phyloP scores from a whole-genome alignment of 441 rosid species.

The Pelargonium fulgidum region DNA sequence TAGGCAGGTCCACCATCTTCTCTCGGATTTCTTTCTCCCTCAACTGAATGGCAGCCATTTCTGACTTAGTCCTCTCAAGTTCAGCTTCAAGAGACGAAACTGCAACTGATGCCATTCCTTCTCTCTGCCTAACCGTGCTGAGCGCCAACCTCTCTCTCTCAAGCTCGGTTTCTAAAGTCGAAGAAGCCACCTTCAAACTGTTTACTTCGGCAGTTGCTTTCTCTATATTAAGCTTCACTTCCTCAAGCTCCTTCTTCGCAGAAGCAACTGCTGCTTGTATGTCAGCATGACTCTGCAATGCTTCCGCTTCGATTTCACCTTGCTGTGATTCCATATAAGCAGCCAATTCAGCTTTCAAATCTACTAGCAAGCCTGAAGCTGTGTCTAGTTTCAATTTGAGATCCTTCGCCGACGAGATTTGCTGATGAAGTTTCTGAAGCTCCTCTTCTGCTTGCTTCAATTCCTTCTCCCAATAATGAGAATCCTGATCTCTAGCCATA shows the following conservation, averaged over 20 bases:
- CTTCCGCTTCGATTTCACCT: constrained; percentile 23
- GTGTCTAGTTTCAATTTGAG: constrained; percentile 63
- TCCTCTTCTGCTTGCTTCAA: constrained; percentile 82
- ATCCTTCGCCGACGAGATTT: constrained; percentile 63
- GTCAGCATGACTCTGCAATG: constrained; percentile 39
- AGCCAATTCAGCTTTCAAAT: constrained; percentile 72
- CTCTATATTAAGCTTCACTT: constrained; percentile 61
- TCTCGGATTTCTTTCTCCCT: constrained; percentile 72
- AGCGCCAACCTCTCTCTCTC: constrained; percentile 61
- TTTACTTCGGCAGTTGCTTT: constrained; percentile 67
- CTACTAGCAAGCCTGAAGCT: constrained; percentile 61
- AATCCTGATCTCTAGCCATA: constrained; percentile 81
- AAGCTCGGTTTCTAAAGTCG: constrained; percentile 56
- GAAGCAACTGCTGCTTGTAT: constrained; percentile 55
- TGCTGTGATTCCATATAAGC: constrained; percentile 62
- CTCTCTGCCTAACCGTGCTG: constrained; percentile 59
- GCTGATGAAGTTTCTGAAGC: constrained; percentile 57
- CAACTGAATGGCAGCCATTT: constrained; percentile 51
- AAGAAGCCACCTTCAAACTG: constrained; percentile 60
- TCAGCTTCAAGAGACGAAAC: constrained; percentile 79
- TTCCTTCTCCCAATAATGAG: constrained; percentile 80
- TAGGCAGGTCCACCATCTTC: constrained; percentile 60
- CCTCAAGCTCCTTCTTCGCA: constrained; percentile 77
- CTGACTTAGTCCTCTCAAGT: constrained; percentile 52
- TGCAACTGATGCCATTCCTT: constrained; percentile 78